Percentiles rank a stretch among this genome's conserved stretches.
Evolutionary conservation across 768 basidiomycete species (phyloP).

Genomic region (Termitomyces sp.): DNA sequence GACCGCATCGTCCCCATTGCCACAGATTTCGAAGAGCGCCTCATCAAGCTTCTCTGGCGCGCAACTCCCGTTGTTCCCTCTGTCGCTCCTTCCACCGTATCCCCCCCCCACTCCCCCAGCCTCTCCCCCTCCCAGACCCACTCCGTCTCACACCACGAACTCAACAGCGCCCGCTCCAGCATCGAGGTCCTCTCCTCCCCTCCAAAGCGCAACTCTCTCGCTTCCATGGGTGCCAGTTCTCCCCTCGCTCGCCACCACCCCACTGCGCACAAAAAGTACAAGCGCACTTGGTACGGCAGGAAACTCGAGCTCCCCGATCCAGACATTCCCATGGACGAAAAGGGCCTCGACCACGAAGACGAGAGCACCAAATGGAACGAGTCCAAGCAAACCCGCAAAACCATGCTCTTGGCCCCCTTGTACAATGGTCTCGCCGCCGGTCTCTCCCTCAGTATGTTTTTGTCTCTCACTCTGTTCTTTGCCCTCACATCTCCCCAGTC

Average conservation of each 20-base stretch:
- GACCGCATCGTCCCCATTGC: conserved; percentile 73
- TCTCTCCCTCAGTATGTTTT: conserved; percentile 43
- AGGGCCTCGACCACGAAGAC: conserved; percentile 7
- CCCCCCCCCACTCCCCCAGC: conserved; percentile 12
- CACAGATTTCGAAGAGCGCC: conserved; percentile 68
- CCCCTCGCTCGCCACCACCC: background rate
- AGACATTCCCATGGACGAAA: conserved; percentile 1
- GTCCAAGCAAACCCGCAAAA: conserved; percentile 15
- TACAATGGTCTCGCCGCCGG: conserved; percentile 64
- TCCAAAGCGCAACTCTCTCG: conserved; percentile 4
- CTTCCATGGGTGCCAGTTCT: background rate
- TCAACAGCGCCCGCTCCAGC: conserved; percentile 7
- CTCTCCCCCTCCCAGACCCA: conserved; percentile 22
- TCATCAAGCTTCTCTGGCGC: conserved; percentile 81
- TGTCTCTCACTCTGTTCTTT: conserved; percentile 27
- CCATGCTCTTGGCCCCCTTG: conserved; percentile 55
- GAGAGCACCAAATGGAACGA: conserved; percentile 6
- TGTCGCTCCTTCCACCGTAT: conserved; percentile 21
- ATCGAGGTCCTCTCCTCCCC: conserved; percentile 4
- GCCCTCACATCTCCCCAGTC: conserved; percentile 34
- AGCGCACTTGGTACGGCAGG: conserved; percentile 58
- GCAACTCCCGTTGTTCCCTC: conserved; percentile 32
- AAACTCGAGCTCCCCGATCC: conserved; percentile 32
- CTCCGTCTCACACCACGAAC: conserved; percentile 7
- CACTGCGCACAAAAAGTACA: conserved; percentile 12